Percentiles rank a stretch among this genome's conserved stretches.
Evolutionary conservation across 1,284 basidiomycete genomes (phyloP).

Genomic region (Vanrija sp.): DNA sequence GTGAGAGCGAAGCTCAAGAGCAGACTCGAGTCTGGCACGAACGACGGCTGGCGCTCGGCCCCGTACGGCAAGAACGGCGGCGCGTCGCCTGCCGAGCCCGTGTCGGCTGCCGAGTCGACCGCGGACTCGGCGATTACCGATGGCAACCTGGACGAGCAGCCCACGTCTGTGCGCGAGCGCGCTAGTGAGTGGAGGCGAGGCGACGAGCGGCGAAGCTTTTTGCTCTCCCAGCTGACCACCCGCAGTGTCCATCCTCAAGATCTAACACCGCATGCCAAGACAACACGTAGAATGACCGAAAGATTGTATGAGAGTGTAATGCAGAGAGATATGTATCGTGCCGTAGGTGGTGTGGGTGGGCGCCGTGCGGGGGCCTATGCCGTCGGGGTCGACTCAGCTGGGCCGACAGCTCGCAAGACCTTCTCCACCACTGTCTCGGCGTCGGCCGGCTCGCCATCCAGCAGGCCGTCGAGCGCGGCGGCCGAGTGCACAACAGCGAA

Average conservation of each 20-base stretch:
- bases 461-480: too few relatives aligned
- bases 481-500: conserved; percentile 31
- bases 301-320: too few relatives aligned
- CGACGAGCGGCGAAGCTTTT: background rate
- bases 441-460: too few relatives aligned
- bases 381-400: too few relatives aligned
- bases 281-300: too few relatives aligned
- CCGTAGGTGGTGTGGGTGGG: background rate
- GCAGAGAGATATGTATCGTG: too few relatives aligned
- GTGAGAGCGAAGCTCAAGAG: conserved; percentile 19
- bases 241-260: conserved; percentile 10
- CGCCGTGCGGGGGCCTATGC: background rate
- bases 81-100: background rate
- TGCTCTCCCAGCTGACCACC: background rate
- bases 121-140: conserved; percentile 5
- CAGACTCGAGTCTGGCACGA: conserved; percentile 11
- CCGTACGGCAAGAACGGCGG: conserved; percentile 18
- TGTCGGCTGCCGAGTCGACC: background rate
- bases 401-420: too few relatives aligned
- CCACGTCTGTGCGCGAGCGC: background rate
- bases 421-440: too few relatives aligned
- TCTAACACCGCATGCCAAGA: background rate
- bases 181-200: conserved; percentile 10
- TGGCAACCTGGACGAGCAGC: background rate
- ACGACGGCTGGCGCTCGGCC: conserved; percentile 27